phyloP scores from a whole-genome alignment of 371 early-diverging fungal genomes.

The Cokeromyces recurvatus region DNA sequence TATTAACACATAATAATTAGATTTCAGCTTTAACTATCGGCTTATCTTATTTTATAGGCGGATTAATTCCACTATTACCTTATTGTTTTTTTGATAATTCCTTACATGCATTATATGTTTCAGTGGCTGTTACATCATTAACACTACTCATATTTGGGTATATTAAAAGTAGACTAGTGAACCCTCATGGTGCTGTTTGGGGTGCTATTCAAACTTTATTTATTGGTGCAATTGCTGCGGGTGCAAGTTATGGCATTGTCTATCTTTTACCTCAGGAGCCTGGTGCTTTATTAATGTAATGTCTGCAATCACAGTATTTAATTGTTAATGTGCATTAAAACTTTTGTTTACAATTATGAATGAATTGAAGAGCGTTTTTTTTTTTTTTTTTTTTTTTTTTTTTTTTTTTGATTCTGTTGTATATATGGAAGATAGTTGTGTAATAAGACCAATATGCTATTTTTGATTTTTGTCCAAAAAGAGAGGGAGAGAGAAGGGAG shows the following conservation, averaged over 20 bases:
- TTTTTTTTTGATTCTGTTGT: too few species aligned
- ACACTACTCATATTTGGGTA: slow-evolving; percentile 65
- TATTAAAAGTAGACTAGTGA: slow-evolving; percentile 52
- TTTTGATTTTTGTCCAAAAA: too few species aligned
- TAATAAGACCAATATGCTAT: too few species aligned
- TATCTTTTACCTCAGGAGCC: slow-evolving; percentile 33
- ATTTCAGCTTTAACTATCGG: slow-evolving; percentile 68
- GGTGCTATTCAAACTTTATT: slow-evolving; percentile 58
- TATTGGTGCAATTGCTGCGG: slow-evolving; percentile 64
- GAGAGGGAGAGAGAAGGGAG: too few species aligned
- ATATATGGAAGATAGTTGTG: too few species aligned
- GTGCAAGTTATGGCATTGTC: slow-evolving; percentile 43
- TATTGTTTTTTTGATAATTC: slow-evolving; percentile 55
- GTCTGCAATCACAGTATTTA: too few species aligned
- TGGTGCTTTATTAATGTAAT: slow-evolving; percentile 2
- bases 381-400: too few species aligned
- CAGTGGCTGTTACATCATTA: slow-evolving; percentile 52
- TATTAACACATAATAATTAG: slow-evolving; percentile 8
- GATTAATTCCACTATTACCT: slow-evolving; percentile 67
- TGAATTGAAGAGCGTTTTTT: too few species aligned
- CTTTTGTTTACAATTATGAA: too few species aligned
- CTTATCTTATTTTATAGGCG: slow-evolving; percentile 64
- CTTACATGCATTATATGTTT: slow-evolving; percentile 45
- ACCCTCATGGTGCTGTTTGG: slow-evolving; percentile 41
- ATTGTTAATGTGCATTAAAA: too few species aligned